Evolutionary conservation across 2,329 filamentous ascomycete genomes (phyloP).

Genomic region (Hypomyces perniciosus): DNA sequence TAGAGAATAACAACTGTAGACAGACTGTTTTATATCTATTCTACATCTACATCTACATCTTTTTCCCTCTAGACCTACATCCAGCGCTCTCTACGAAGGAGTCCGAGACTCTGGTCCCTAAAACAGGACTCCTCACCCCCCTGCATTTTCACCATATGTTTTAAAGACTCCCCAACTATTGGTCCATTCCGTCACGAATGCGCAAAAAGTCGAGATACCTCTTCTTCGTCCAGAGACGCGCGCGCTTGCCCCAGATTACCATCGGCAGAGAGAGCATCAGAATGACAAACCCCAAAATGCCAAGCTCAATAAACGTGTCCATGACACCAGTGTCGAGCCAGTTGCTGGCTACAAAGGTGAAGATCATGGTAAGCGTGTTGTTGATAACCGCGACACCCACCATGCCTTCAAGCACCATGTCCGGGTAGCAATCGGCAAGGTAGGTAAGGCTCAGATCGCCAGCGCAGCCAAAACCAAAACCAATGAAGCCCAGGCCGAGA

Average conservation of each 20-base stretch:
- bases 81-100: too few species aligned
- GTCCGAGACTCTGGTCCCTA: too few species aligned
- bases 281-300: conserved; percentile 44
- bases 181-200: conserved; percentile 38
- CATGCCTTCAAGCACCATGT: conserved; percentile 54
- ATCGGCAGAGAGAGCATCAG: conserved; percentile 47
- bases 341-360: conserved; percentile 44
- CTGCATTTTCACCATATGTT: too few species aligned
- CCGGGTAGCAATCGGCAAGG: conserved; percentile 49
- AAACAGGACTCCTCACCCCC: too few species aligned
- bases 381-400: conserved; percentile 53
- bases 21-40: too few species aligned
- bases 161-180: conserved; percentile 1
- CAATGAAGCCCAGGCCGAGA: conserved; percentile 50
- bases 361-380: conserved; percentile 48
- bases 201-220: conserved; percentile 42
- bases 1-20: too few species aligned
- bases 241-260: conserved; percentile 47
- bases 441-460: conserved; percentile 52
- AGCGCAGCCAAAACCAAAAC: conserved; percentile 54
- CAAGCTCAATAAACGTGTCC: conserved; percentile 47
- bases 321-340: conserved; percentile 43
- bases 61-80: too few species aligned
- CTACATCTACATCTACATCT: too few species aligned
- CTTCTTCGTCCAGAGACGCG: conserved; percentile 40